Conservation (phyloP, 257 asterid genomes). For the Buddleja alternifolia region DNA sequence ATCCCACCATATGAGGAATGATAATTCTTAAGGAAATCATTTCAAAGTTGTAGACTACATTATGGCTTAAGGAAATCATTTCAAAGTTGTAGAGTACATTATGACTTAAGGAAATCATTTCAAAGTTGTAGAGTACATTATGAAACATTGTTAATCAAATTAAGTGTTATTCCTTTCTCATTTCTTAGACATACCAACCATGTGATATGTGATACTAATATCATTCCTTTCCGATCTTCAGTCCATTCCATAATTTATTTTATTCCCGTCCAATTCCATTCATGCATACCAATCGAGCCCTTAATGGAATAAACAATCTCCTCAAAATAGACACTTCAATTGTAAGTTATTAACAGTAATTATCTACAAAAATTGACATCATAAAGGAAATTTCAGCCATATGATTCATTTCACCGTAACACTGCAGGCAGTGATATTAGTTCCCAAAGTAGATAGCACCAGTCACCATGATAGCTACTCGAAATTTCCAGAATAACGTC, state of each 20-base stretch:
- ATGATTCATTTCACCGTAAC: not conserved
- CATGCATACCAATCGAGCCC: too few relatives aligned
- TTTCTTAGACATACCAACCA: too few relatives aligned
- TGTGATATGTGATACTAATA: too few relatives aligned
- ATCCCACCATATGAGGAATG: constrained; percentile 5
- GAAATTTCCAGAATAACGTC: not conserved
- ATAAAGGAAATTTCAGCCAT: constrained; percentile 1
- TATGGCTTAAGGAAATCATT: too few relatives aligned
- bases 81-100: too few relatives aligned
- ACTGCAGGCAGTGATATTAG: not conserved
- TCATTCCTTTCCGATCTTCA: too few relatives aligned
- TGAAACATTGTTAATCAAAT: not conserved
- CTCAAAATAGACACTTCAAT: not conserved
- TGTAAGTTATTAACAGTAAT: not conserved
- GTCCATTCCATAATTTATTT: too few relatives aligned
- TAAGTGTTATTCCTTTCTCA: too few relatives aligned
- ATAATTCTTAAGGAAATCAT: constrained; percentile 1
- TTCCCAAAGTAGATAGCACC: not conserved
- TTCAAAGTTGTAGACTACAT: too few relatives aligned
- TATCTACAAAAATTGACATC: not conserved
- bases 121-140: not conserved
- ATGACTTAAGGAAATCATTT: too few relatives aligned
- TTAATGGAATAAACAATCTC: too few relatives aligned
- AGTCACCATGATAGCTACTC: not conserved
- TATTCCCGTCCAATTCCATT: too few relatives aligned